Conservation (phyloP, 1,139 yeast species). For the Debaryomyces sp. region DNA sequence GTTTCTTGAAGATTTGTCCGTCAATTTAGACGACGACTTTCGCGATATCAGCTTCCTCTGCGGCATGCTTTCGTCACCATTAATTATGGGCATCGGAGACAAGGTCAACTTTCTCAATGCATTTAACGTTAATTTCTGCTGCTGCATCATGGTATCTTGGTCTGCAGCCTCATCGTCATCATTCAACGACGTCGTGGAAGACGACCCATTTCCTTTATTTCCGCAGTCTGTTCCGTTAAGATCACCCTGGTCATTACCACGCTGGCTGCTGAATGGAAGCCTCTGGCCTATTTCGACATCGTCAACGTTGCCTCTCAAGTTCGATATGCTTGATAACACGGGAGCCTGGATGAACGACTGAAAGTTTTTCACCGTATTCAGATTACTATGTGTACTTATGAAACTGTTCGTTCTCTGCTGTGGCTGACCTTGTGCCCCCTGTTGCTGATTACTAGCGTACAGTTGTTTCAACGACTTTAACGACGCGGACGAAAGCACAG, state of each 20-base stretch:
- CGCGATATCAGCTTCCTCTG: constrained; percentile 13
- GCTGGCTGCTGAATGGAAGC: constrained; percentile 35
- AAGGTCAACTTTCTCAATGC: constrained; percentile 50
- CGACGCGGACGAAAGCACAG: constrained; percentile 65
- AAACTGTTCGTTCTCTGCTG: constrained; percentile 28
- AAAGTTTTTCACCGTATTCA: constrained; percentile 35
- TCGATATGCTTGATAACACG: constrained; percentile 43
- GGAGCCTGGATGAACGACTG: constrained; percentile 55
- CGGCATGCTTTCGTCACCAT: constrained; percentile 12
- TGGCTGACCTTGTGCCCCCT: constrained; percentile 11
- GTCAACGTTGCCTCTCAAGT: constrained; percentile 28
- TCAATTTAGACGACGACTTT: constrained; percentile 16
- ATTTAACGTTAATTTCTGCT: constrained; percentile 46
- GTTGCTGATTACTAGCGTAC: constrained; percentile 12
- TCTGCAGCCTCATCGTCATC: constrained; percentile 27
- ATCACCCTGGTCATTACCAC: constrained; percentile 17
- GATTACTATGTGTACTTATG: constrained; percentile 17
- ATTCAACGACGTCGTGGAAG: not conserved
- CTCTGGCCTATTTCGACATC: constrained; percentile 47
- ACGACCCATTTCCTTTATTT: constrained; percentile 8
- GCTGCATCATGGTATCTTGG: constrained; percentile 43
- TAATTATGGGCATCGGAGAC: constrained; percentile 43
- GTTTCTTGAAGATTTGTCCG: constrained; percentile 11
- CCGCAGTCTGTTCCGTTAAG: constrained; percentile 3
- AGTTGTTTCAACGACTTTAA: constrained; percentile 49